Evolutionary conservation across 1,284 basidiomycete species (phyloP).

Genomic region (Ustilago sp.): DNA sequence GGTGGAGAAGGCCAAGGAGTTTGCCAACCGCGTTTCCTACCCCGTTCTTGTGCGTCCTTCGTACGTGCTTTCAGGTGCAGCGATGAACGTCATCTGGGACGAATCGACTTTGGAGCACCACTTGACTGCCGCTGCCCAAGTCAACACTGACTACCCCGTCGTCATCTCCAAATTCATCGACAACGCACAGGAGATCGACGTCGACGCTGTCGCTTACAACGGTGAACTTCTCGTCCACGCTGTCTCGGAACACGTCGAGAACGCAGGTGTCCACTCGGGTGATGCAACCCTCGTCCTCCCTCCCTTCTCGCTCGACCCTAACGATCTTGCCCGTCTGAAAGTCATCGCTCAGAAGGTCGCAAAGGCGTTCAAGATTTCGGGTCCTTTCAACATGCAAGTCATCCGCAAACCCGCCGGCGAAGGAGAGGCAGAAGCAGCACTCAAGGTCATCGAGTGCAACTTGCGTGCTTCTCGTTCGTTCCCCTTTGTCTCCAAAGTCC

Average conservation of each 20-base stretch:
- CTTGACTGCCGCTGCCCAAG: conserved; percentile 91
- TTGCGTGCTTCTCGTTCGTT: conserved; percentile 96
- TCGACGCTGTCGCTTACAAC: conserved; percentile 95
- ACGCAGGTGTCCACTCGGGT: conserved; percentile 98
- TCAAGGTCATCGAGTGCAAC: conserved; percentile 99
- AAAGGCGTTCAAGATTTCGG: conserved; percentile 92
- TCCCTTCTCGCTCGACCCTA: conserved; percentile 83
- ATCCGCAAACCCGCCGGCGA: conserved; percentile 83
- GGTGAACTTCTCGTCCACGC: conserved; percentile 95
- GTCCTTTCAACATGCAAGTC: conserved; percentile 99
- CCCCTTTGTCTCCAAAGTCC: conserved; percentile 98
- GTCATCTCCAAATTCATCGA: conserved; percentile 99
- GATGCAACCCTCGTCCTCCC: conserved; percentile 98
- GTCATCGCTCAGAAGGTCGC: conserved; percentile 93
- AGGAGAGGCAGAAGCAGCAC: conserved; percentile 75
- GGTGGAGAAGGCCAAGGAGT: conserved; percentile 89
- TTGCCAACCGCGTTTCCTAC: conserved; percentile 82
- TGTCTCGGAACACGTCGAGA: conserved; percentile 98
- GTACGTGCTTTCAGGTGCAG: conserved; percentile 97
- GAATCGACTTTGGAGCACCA: conserved; percentile 89
- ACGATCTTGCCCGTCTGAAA: conserved; percentile 88
- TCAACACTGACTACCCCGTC: conserved; percentile 96
- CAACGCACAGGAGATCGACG: conserved; percentile 95
- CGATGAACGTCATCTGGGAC: conserved; percentile 99
- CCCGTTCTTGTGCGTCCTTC: conserved; percentile 71